phyloP scores from a whole-genome alignment of 495 filamentous ascomycete genomes.

The Filosporella fistucella region DNA sequence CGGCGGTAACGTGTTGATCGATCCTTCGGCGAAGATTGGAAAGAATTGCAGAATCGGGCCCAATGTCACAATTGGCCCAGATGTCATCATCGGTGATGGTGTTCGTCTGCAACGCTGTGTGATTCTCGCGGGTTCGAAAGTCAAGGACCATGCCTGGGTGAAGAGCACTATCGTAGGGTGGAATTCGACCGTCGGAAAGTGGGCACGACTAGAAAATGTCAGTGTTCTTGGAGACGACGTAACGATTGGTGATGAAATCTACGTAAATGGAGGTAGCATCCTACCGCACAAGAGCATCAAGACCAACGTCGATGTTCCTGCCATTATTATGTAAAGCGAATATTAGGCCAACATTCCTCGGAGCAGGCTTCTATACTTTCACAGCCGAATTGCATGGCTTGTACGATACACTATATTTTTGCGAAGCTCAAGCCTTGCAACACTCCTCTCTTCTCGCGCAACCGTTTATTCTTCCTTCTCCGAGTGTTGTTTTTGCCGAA shows the following conservation, averaged over 20 bases:
- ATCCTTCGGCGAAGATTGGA: conserved; percentile 92
- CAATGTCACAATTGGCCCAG: conserved; percentile 94
- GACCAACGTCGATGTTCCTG: conserved; percentile 88
- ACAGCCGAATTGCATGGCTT: too few species aligned
- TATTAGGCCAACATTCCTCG: too few species aligned
- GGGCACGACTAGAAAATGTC: conserved; percentile 97
- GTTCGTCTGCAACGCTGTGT: conserved; percentile 94
- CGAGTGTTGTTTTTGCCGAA: too few species aligned
- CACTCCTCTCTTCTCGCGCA: too few species aligned
- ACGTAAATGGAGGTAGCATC: conserved; percentile 96
- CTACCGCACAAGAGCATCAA: conserved; percentile 99
- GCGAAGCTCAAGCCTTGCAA: too few species aligned
- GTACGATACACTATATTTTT: too few species aligned
- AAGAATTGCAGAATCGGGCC: conserved; percentile 98
- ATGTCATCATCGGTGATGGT: conserved; percentile 92
- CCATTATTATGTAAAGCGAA: conserved; percentile 86
- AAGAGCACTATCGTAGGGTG: conserved; percentile 99
- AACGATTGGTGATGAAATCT: conserved; percentile 97
- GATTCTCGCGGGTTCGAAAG: conserved; percentile 80
- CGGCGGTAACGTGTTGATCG: conserved; percentile 95
- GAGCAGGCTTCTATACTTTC: too few species aligned
- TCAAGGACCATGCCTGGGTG: conserved; percentile 99
- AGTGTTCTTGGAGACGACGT: conserved; percentile 97
- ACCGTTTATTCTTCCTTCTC: too few species aligned
- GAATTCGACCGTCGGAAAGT: conserved; percentile 94